Base-by-base conservation (phyloP, 2,329 filamentous ascomycete species). In the Verruconis gallopava region DNA sequence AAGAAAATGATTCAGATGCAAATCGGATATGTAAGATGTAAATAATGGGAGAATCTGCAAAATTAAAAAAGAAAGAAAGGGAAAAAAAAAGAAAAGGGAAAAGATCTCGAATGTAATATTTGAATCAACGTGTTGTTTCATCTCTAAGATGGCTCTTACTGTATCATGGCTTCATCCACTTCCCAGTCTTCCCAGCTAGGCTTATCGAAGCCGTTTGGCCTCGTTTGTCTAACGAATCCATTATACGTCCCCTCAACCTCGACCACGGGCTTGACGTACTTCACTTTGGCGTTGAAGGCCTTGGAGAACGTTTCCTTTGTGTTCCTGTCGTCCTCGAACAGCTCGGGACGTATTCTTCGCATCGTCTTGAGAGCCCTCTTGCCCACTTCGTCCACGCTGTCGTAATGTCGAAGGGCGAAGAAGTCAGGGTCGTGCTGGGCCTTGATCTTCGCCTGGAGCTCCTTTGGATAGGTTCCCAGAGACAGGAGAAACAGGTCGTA, bases 401-500 rank as follows among this genome's bases (percentile, higher is more conserved):
- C 71, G 37, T 69, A 66, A 50, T 80, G 75, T 3, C 73, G 59
- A 40, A 81, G 53, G 4, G 63, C 58, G 20, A 77, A 69, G 50
- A 80, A 79, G 1, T 71, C 67, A 0, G 60, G 54, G 1, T 70
- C 68, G 45, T 68, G 67, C 22, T 65, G 58, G 28, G 58, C 57
- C 15, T 69, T 66, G 15, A 81, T 56, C 39, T 64, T 49, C 9
- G 65, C 57, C 57, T 79, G 71, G 2, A 79, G 65, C 0, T 63
- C 55, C 0, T 64, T 60, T 0, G 72, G 62, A 46, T 81, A 73
- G 30, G 72, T 56, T 1, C 78, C 78, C 0, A 75, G 65, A 14
- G 70, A 66, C 51, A 81, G 71, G 17, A 83, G 66, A 2, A 79
- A 68, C 1, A 81, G 65, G 47, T 84, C 77, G 53, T 83, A 83